Evolutionary conservation across 2,329 filamentous ascomycete species (phyloP).

Genomic region (Aspergillus ibericus): DNA sequence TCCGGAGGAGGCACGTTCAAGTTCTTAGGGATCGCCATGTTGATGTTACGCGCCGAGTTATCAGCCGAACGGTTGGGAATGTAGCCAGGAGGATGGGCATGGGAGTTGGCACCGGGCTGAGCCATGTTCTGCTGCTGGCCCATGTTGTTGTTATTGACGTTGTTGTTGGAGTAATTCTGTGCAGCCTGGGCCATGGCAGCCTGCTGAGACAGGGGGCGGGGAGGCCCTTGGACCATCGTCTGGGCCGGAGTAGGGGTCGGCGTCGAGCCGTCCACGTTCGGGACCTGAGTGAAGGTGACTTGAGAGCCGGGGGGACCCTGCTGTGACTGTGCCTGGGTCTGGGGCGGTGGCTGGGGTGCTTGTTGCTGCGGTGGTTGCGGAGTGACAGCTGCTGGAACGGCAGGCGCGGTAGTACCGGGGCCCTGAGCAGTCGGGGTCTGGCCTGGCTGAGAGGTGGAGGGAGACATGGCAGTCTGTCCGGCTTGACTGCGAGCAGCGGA

Average conservation of each 20-base stretch:
- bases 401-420: conserved; percentile 24
- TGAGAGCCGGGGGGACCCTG: conserved; percentile 32
- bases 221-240: conserved; percentile 36
- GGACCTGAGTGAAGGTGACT: conserved; percentile 32
- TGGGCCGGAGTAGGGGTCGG: conserved; percentile 33
- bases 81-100: conserved; percentile 44
- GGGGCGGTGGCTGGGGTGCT: conserved; percentile 18
- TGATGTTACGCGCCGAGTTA: conserved; percentile 51
- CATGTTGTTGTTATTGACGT: conserved; percentile 20
- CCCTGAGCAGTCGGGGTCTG: conserved; percentile 33
- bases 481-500: conserved; percentile 45
- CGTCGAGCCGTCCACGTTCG: conserved; percentile 34
- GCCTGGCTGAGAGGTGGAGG: conserved; percentile 34
- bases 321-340: conserved; percentile 30
- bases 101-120: conserved; percentile 34
- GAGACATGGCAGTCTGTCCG: conserved; percentile 38
- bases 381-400: conserved; percentile 18
- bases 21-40: conserved; percentile 80
- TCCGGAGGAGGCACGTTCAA: conserved; percentile 71
- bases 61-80: conserved; percentile 43
- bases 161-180: conserved; percentile 42
- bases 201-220: conserved; percentile 47
- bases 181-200: conserved; percentile 48
- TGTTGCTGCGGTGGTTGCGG: conserved; percentile 9
- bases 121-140: conserved; percentile 28